phyloP scores from a whole-genome alignment of 2,329 filamentous ascomycete genomes.

The Calonectria naviculata region DNA sequence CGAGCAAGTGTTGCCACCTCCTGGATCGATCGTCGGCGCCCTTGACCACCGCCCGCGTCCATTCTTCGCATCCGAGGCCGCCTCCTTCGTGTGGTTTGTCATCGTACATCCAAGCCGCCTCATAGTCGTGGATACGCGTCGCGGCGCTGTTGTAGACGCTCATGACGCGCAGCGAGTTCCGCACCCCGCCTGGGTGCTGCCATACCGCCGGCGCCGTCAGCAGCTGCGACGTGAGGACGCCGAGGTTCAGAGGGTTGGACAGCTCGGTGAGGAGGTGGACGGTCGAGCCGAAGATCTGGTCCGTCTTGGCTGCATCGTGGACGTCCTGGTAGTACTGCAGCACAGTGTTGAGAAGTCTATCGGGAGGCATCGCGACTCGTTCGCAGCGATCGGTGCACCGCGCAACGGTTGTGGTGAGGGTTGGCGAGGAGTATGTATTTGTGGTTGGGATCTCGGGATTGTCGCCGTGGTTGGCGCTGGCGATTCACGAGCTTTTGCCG shows the following conservation, averaged over 20 bases:
- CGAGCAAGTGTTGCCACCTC: conserved; percentile 86
- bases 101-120: conserved; percentile 51
- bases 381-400: neutral
- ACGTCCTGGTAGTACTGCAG: conserved; percentile 69
- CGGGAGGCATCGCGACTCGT: conserved; percentile 67
- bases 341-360: conserved; percentile 74
- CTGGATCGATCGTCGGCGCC: conserved; percentile 69
- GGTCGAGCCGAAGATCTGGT: conserved; percentile 73
- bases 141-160: conserved; percentile 79
- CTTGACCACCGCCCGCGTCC: conserved; percentile 67
- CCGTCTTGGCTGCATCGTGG: conserved; percentile 61
- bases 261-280: conserved; percentile 75
- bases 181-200: conserved; percentile 68
- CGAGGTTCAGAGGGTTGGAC: conserved; percentile 80
- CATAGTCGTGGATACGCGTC: conserved; percentile 62
- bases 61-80: conserved; percentile 61
- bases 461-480: conserved; percentile 30
- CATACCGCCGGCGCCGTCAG: conserved; percentile 79
- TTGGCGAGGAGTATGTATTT: neutral
- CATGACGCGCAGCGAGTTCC: conserved; percentile 73
- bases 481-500: conserved; percentile 42
- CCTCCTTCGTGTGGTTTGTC: conserved; percentile 49
- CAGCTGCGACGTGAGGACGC: conserved; percentile 77
- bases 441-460: conserved; percentile 24
- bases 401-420: conserved; percentile 2